Percentiles rank a stretch among this genome's conserved stretches.
Evolutionary conservation across 176 grass and related monocot species (phyloP).

Genomic region (Carex littledalei): DNA sequence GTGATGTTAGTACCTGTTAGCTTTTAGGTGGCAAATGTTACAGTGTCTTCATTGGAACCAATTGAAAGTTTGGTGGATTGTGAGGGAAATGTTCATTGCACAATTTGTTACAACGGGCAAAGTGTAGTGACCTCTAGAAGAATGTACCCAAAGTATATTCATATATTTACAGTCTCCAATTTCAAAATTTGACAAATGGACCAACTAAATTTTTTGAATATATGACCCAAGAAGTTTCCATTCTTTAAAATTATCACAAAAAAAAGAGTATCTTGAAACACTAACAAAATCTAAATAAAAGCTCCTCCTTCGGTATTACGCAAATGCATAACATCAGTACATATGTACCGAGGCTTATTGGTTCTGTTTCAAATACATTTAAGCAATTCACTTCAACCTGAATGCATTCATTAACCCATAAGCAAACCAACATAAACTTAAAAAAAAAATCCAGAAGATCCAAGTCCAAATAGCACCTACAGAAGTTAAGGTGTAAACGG

Average conservation of each 20-base stretch:
- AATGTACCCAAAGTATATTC: background rate
- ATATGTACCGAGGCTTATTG: background rate
- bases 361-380: background rate
- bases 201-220: background rate
- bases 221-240: background rate
- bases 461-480: background rate
- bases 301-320: background rate
- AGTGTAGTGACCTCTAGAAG: background rate
- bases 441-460: background rate
- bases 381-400: background rate
- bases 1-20: background rate
- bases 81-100: background rate
- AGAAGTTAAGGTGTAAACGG: background rate
- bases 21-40: background rate
- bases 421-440: background rate
- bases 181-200: background rate
- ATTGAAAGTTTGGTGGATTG: background rate
- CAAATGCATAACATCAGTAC: background rate
- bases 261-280: background rate
- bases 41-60: background rate
- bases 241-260: background rate
- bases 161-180: background rate
- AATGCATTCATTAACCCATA: background rate
- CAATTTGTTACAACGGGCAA: background rate
- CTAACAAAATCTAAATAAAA: background rate